Conservation (phyloP, 139 green algal species). For the Ettlia oleoabundans region DNA sequence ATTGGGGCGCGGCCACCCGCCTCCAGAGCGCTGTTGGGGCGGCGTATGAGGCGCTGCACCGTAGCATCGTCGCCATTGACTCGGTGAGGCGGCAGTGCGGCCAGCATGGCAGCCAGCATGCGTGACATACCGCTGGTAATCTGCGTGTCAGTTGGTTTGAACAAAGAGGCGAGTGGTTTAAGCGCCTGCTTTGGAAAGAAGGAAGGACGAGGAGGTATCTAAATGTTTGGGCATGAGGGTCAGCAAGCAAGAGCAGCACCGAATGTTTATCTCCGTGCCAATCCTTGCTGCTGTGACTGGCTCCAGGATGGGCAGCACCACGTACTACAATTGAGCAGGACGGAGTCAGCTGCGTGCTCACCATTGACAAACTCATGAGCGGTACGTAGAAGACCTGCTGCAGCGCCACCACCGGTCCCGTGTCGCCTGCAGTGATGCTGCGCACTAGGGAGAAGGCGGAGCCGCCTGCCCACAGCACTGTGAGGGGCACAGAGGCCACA, state of each 20-base stretch:
- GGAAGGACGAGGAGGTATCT: no score
- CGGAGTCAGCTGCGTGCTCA: no score
- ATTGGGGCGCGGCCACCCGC: conserved; percentile 53
- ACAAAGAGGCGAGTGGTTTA: no score
- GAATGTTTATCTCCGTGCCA: no score
- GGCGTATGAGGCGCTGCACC: conserved; percentile 63
- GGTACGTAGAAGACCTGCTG: conserved; percentile 69
- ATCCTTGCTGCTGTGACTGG: no score
- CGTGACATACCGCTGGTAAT: conserved; percentile 67
- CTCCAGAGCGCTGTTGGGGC: conserved; percentile 72
- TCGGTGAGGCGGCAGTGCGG: conserved; percentile 66
- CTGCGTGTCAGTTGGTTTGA: conserved; percentile 47
- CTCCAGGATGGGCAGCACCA: no score
- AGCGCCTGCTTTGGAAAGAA: no score
- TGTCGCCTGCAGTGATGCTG: conserved; percentile 60
- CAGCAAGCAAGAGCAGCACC: no score
- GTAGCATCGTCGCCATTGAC: conserved; percentile 63
- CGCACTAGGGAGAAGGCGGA: conserved; percentile 63
- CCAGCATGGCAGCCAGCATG: conserved; percentile 64
- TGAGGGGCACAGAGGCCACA: conserved; percentile 73
- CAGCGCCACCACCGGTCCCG: conserved; percentile 46
- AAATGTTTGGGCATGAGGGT: no score
- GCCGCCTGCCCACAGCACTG: conserved; percentile 77
- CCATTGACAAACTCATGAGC: conserved; percentile 58
- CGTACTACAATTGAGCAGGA: no score